phyloP scores from a whole-genome alignment of 805 yeast genomes.

The Kurtzmaniella fragi region DNA sequence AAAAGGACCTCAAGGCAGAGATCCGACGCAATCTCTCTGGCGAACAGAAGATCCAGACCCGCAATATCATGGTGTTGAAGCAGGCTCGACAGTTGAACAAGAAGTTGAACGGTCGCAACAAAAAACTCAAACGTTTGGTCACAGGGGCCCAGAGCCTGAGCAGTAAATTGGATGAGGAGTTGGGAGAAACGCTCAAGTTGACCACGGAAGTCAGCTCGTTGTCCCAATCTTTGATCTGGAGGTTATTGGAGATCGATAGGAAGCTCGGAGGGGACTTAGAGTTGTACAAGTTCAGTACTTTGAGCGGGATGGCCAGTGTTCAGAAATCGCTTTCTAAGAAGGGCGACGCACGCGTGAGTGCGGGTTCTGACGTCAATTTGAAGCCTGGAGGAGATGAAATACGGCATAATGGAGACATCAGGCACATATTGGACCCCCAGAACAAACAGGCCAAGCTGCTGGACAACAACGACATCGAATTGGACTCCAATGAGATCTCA shows the following conservation, averaged over 20 bases:
- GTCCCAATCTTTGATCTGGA: constrained; percentile 2
- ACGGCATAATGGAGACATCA: background rate
- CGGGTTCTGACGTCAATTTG: no score
- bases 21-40: constrained; percentile 26
- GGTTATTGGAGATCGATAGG: constrained; percentile 8
- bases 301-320: no score
- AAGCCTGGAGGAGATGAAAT: no score
- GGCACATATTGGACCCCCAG: no score
- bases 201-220: constrained; percentile 1
- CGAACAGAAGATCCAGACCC: constrained; percentile 38
- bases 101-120: constrained; percentile 7
- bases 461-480: no score
- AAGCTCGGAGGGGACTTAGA: constrained; percentile 1
- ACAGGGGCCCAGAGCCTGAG: background rate
- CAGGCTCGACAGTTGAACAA: constrained; percentile 16
- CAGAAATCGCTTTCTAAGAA: no score
- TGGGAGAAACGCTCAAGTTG: constrained; percentile 6
- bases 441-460: no score
- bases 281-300: no score
- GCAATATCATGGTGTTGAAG: constrained; percentile 33
- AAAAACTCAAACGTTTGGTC: constrained; percentile 8
- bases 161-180: constrained; percentile 7
- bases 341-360: no score
- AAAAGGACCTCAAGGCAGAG: constrained; percentile 30
- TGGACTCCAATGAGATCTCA: no score